Conservation (phyloP, 805 yeast species). For the Ogataea trehaloabstinens region DNA sequence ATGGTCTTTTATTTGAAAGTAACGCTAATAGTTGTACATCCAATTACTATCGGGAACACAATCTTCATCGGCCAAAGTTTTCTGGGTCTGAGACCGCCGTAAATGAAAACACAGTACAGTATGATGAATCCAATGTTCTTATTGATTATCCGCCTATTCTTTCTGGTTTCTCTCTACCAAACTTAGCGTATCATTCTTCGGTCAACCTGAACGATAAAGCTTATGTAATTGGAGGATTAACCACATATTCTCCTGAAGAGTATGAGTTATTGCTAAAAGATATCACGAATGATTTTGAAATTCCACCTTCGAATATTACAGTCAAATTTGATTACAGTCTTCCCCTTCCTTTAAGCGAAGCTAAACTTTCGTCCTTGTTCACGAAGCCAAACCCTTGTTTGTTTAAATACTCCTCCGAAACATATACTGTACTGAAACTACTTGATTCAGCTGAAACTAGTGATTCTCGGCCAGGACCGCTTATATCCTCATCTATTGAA, state of each 20-base stretch:
- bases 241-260: constrained; percentile 17
- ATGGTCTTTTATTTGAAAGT: constrained; percentile 24
- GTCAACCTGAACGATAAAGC: constrained; percentile 38
- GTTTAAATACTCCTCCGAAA: constrained; percentile 37
- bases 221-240: constrained; percentile 47
- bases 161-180: constrained; percentile 40
- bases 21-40: constrained; percentile 18
- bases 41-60: constrained; percentile 22
- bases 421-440: constrained; percentile 34
- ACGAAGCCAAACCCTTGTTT: constrained; percentile 38
- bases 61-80: constrained; percentile 12
- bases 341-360: constrained; percentile 44
- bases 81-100: not conserved
- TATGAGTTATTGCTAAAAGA: constrained; percentile 24
- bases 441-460: constrained; percentile 11
- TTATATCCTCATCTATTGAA: constrained; percentile 47
- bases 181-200: constrained; percentile 43
- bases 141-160: constrained; percentile 35
- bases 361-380: constrained; percentile 41
- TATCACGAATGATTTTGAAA: constrained; percentile 30
- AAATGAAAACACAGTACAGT: not conserved
- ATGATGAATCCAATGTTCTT: constrained; percentile 17
- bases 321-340: constrained; percentile 35
- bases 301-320: constrained; percentile 32
- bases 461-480: constrained; percentile 19